These are phyloP conservation scores for Globisporangium orthogonon DNA, from an alignment of 352 stramenopile species.

Conservation along the genomic window DNA sequence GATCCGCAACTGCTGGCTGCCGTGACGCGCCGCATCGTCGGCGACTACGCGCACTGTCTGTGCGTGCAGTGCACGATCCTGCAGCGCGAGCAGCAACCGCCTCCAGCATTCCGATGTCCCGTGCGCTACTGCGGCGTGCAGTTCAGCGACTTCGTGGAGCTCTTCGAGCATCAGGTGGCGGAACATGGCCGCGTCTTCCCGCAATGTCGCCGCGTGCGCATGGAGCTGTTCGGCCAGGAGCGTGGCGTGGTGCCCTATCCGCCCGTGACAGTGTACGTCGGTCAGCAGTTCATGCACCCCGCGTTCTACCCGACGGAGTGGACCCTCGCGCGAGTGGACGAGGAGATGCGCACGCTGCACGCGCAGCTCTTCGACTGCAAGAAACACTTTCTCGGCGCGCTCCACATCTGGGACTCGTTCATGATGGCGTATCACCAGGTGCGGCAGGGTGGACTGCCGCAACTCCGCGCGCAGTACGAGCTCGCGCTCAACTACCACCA, in stretches of 20 bases:
- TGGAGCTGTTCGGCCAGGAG: constrained; percentile 31
- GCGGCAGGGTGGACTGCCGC: constrained; percentile 22
- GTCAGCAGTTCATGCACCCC: constrained; percentile 30
- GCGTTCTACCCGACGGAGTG: constrained; percentile 29
- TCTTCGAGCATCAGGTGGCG: constrained; percentile 56
- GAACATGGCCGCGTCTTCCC: constrained; percentile 37
- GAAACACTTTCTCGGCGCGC: constrained; percentile 6
- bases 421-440: constrained; percentile 31
- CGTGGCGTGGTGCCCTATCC: constrained; percentile 22
- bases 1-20: constrained; percentile 1
- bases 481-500: constrained; percentile 56
- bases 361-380: constrained; percentile 12
- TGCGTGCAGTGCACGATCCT: constrained; percentile 12
- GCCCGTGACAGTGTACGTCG: constrained; percentile 50
- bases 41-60: constrained; percentile 7
- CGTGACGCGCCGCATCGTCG: constrained; percentile 1
- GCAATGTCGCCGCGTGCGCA: constrained; percentile 26
- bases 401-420: constrained; percentile 25
- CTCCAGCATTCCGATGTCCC: constrained; percentile 8
- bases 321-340: constrained; percentile 35
- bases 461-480: constrained; percentile 45
- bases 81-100: neutral
- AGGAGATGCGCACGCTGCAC: constrained; percentile 27
- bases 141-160: constrained; percentile 30
- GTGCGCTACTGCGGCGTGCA: constrained; percentile 14